Evolutionary conservation across 129 eudicot genomes (phyloP).

Genomic region (Centrapalus pauciflorus): DNA sequence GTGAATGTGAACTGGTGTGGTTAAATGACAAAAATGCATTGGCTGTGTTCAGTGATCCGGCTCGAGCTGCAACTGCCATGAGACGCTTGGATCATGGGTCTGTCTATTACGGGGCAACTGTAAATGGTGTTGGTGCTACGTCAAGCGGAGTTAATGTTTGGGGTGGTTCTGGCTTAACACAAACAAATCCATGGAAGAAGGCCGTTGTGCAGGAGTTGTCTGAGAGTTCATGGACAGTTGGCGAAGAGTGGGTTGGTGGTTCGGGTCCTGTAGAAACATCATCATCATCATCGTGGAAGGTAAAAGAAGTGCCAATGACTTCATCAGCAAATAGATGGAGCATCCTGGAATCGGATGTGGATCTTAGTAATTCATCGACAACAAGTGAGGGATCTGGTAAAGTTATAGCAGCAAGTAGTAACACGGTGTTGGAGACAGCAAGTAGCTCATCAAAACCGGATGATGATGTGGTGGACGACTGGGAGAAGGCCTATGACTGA

Average conservation of each 20-base stretch:
- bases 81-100: slow-evolving; percentile 92
- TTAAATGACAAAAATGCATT: slow-evolving; percentile 88
- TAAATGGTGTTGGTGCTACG: slow-evolving; percentile 22
- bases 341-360: slow-evolving; percentile 38
- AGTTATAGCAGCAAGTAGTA: slow-evolving; percentile 1
- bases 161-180: slow-evolving; percentile 43
- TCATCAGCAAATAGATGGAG: slow-evolving; percentile 69
- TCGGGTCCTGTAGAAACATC: too few relatives aligned
- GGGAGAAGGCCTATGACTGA: slow-evolving; percentile 77
- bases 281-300: slow-evolving; percentile 34
- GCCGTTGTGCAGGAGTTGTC: slow-evolving; percentile 52
- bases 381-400: slow-evolving; percentile 18
- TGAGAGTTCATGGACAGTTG: slow-evolving; percentile 58
- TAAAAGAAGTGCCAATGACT: slow-evolving; percentile 38
- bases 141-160: slow-evolving; percentile 42
- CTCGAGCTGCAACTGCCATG: slow-evolving; percentile 96
- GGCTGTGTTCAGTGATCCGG: slow-evolving; percentile 89
- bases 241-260: slow-evolving; percentile 35
- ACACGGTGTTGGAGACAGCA: background rate
- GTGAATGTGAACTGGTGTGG: slow-evolving; percentile 95
- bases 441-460: slow-evolving; percentile 19
- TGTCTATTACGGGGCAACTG: slow-evolving; percentile 72
- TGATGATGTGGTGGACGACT: slow-evolving; percentile 68
- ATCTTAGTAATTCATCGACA: slow-evolving; percentile 4
- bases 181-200: slow-evolving; percentile 75